phyloP scores from a whole-genome alignment of 305 asterid species.

The Solanum hybrid region DNA sequence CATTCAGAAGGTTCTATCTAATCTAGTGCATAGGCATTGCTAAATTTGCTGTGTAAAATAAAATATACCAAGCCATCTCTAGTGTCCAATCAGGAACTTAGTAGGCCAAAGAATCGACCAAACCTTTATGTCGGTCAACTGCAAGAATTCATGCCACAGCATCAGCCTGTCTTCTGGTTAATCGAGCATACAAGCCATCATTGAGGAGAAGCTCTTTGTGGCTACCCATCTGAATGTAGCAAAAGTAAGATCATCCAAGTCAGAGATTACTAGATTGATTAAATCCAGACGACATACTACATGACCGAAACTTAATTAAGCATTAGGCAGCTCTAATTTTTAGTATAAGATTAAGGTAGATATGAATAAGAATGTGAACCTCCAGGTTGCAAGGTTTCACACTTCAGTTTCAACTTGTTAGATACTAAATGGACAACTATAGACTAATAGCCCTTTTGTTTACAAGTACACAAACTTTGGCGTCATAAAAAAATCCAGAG shows the following conservation, averaged over 20 bases:
- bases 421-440: not conserved
- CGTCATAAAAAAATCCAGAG: not conserved
- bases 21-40: slow-evolving; percentile 1
- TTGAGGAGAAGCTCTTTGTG: slow-evolving; percentile 56
- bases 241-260: not conserved
- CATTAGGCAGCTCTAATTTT: not conserved
- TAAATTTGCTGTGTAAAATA: not conserved
- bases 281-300: not conserved
- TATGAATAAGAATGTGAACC: not conserved
- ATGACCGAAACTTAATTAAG: not conserved
- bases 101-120: not conserved
- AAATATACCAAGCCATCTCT: not conserved
- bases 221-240: slow-evolving; percentile 56
- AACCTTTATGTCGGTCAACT: not conserved
- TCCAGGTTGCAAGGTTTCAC: not conserved
- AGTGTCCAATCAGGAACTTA: not conserved
- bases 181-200: slow-evolving; percentile 78
- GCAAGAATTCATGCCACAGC: slow-evolving; percentile 46
- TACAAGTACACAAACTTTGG: not conserved
- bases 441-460: not conserved
- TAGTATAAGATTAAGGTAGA: not conserved
- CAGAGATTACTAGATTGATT: not conserved
- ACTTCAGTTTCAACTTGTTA: not conserved
- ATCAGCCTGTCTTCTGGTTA: slow-evolving; percentile 75
- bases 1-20: not conserved